A percentile compares a stretch with the other conserved stretches of the same genome.
Conservation (phyloP, 805 yeast genomes). For the Suhomyces xylopsoci region DNA sequence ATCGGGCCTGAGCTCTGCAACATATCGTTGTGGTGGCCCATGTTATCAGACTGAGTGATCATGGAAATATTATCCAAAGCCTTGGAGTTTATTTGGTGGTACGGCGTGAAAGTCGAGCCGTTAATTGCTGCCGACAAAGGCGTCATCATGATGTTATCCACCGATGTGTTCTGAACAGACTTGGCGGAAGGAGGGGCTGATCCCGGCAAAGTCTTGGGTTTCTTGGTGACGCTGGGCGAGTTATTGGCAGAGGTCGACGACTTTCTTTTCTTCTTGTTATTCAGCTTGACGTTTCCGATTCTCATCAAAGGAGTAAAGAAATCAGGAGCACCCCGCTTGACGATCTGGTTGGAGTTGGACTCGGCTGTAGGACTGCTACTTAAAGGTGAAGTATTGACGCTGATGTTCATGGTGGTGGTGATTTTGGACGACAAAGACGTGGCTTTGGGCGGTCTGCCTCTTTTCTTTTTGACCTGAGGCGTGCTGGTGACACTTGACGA, state of each 20-base stretch:
- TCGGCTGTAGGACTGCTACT: conserved; percentile 39
- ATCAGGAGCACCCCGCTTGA: conserved; percentile 42
- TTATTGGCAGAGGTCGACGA: conserved; percentile 3
- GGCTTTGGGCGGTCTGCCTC: conserved; percentile 48
- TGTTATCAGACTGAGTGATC: conserved; percentile 17
- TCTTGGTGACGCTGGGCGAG: conserved; percentile 7
- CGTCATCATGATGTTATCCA: conserved; percentile 9
- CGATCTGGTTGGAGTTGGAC: conserved; percentile 34
- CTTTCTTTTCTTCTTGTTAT: conserved; percentile 8
- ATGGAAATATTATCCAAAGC: conserved; percentile 33
- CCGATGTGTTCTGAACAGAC: background rate
- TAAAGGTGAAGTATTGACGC: conserved; percentile 37
- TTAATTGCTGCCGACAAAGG: conserved; percentile 17
- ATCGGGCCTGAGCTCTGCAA: background rate
- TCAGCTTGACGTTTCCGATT: conserved; percentile 29
- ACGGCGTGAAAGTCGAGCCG: conserved; percentile 16
- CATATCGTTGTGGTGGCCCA: background rate
- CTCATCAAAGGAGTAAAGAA: conserved; percentile 43
- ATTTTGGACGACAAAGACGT: conserved; percentile 34
- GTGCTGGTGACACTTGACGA: background rate
- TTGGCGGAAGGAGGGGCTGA: background rate
- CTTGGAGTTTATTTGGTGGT: conserved; percentile 25
- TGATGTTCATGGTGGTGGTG: conserved; percentile 41
- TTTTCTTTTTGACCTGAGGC: conserved; percentile 33
- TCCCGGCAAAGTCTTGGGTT: conserved; percentile 1